phyloP scores from a whole-genome alignment of 1,139 yeast species.

The Scheffersomyces quercinus region DNA sequence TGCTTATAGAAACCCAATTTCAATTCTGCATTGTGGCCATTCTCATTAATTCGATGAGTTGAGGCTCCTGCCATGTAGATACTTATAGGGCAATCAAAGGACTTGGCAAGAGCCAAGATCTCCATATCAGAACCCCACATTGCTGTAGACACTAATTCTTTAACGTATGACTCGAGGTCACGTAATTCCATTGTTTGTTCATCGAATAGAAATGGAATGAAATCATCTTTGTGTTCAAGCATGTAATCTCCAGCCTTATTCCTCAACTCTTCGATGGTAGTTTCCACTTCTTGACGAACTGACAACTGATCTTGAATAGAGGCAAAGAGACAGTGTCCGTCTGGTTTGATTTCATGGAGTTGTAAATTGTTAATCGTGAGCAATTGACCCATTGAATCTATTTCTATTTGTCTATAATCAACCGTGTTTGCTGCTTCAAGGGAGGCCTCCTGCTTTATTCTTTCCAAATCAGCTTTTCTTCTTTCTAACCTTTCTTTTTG shows the following conservation, averaged over 20 bases:
- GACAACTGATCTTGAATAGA: constrained; percentile 78
- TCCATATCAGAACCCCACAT: constrained; percentile 98
- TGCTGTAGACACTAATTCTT: constrained; percentile 68
- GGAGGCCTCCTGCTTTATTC: constrained; percentile 65
- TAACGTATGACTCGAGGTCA: constrained; percentile 70
- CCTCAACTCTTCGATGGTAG: constrained; percentile 57
- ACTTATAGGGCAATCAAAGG: constrained; percentile 68
- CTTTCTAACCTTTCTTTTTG: constrained; percentile 81
- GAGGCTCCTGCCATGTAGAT: constrained; percentile 78
- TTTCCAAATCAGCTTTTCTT: constrained; percentile 68
- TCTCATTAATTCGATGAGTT: constrained; percentile 35
- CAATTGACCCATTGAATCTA: constrained; percentile 57
- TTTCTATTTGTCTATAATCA: constrained; percentile 70
- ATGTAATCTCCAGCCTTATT: constrained; percentile 67
- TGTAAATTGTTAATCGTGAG: constrained; percentile 48
- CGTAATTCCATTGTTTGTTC: constrained; percentile 63
- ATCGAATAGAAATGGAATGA: constrained; percentile 79
- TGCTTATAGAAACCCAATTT: constrained; percentile 82
- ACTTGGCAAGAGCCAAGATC: constrained; percentile 72
- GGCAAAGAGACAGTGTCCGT: constrained; percentile 92
- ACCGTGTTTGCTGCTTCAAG: constrained; percentile 67
- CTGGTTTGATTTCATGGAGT: constrained; percentile 75
- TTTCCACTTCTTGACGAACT: constrained; percentile 45
- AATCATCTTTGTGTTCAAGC: constrained; percentile 62
- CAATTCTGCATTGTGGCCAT: constrained; percentile 52